Base-by-base conservation (phyloP, 306 rosid genomes). In the Betula pendula region DNA sequence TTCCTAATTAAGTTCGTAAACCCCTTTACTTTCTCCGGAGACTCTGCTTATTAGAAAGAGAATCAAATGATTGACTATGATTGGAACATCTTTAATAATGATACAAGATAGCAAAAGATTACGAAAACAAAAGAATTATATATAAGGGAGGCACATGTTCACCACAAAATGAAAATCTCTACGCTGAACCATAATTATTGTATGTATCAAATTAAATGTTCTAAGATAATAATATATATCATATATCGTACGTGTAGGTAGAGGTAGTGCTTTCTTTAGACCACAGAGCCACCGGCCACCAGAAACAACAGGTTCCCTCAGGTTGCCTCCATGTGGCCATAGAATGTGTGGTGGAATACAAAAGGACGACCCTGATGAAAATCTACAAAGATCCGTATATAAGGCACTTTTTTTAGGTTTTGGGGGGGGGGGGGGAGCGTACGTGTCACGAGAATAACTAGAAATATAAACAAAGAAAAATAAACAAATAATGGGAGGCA, bases 61-160 rank as follows among this genome's bases (percentile, higher is more conserved):
- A 78, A 75, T 52, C 81, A 83, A 71, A 88, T 83, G 90, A 85
- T 87, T 86, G 87, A 76, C 51, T 52, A 83, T 59, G 87, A 88
- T 82, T 38, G 42, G 48, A 76, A 81, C 82, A 80, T 83, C 79
- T 79, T 81, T 77, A 81, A 77, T 59, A 59, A 84, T 70, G 71
- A 73, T 62, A 68, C 70, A 52, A 31, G 77, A 40, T 75, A 47
- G 75, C 16, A 7, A 63, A 38, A 56, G 65, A 73, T 19, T 40
- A 40, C 51, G 44, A 53, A 63, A 51, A 55, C 16, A 72, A 77
- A 33, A 7, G 68, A 68, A 75, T 50, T 65, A 73, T 62, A 43
- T 20, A 55, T n/a, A 35, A 78, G 59, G 77, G 45, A 55, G 59
- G 65, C 71, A 75, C 71, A 52, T 65, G 72, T 59, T 8, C 59